Evolutionary conservation across 257 asterid genomes (phyloP).

Genomic region (Handroanthus guayacan): DNA sequence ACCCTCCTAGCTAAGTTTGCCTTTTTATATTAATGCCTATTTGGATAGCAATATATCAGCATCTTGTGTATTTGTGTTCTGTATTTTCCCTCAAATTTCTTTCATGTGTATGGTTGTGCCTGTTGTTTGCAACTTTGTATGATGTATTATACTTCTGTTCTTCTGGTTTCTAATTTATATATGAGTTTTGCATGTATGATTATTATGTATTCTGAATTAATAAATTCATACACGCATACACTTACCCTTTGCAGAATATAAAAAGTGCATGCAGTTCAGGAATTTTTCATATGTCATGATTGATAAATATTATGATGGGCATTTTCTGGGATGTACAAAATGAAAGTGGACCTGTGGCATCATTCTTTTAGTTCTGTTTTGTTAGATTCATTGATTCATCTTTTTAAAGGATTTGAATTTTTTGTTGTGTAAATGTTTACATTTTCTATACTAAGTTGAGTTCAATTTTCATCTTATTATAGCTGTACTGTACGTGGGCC

Average conservation of each 20-base stretch:
- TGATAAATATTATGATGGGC: neutral
- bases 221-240: neutral
- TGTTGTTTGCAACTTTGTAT: neutral
- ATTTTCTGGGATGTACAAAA: neutral
- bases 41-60: neutral
- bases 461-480: neutral
- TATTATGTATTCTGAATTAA: neutral
- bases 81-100: neutral
- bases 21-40: neutral
- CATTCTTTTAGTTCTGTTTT: neutral
- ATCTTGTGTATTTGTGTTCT: neutral
- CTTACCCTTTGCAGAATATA: neutral
- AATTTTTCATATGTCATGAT: neutral
- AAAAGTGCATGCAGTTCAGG: neutral
- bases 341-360: neutral
- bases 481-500: conserved; percentile 17
- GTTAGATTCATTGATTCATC: neutral
- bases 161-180: neutral
- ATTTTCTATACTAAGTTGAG: neutral
- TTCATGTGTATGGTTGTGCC: neutral
- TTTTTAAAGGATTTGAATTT: neutral
- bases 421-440: neutral
- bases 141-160: neutral
- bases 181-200: neutral
- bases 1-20: neutral